A percentile compares a stretch with the other conserved stretches of the same genome.
phyloP scores from a whole-genome alignment of 495 filamentous ascomycete genomes.

The Penicillium mononematosum region DNA sequence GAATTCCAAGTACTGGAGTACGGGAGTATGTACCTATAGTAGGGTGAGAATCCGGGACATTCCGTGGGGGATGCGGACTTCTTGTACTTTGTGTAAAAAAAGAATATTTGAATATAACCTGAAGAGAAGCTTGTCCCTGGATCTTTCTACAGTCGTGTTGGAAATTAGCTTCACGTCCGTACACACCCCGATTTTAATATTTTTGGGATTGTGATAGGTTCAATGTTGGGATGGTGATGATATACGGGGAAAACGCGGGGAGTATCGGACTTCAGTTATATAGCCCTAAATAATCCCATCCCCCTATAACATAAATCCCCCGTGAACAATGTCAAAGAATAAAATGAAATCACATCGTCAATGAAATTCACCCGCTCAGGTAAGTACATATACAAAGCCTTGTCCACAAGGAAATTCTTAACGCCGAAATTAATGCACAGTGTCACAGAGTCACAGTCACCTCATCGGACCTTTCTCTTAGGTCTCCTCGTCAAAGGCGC shows the following conservation, averaged over 20 bases:
- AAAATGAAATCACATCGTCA: conserved; percentile 4
- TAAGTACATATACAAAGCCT: conserved; percentile 31
- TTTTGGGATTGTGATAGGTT: background rate
- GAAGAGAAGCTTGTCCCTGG: conserved; percentile 12
- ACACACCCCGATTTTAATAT: conserved; percentile 1
- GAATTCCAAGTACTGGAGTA: background rate
- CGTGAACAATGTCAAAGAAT: background rate
- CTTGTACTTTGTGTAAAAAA: conserved; percentile 6
- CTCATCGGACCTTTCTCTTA: conserved; percentile 27
- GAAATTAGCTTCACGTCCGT: conserved; percentile 11
- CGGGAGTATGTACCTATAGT: background rate
- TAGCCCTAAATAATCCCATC: background rate
- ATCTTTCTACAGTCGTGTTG: conserved; percentile 9
- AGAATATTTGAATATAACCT: conserved; percentile 11
- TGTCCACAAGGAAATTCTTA: conserved; percentile 18
- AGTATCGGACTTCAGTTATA: background rate
- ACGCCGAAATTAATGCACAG: conserved; percentile 30
- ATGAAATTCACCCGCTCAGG: conserved; percentile 7
- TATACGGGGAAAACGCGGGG: too few species aligned
- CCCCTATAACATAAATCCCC: background rate
- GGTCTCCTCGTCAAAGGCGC: conserved; percentile 23
- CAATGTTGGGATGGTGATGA: too few species aligned
- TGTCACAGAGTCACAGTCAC: conserved; percentile 11
- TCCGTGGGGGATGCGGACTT: conserved; percentile 1
- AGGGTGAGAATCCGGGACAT: conserved; percentile 3